phyloP scores from a whole-genome alignment of 768 basidiomycete species.

The Russula earlei region DNA sequence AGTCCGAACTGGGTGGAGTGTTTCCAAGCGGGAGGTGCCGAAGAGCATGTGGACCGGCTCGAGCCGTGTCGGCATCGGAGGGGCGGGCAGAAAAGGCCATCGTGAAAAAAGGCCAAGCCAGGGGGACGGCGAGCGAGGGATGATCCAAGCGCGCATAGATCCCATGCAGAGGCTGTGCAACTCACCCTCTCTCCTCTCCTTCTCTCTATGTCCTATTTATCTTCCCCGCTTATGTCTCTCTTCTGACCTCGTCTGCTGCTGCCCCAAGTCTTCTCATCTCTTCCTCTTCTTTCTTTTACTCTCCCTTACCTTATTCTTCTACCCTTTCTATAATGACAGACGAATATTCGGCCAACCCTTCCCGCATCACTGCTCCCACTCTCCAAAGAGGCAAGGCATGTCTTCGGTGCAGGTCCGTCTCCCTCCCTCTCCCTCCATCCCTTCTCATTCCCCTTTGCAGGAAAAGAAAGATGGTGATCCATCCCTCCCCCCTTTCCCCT shows the following conservation, averaged over 20 bases:
- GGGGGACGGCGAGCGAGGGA: not conserved
- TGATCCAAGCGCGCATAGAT: slow-evolving; percentile 13
- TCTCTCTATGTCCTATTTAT: slow-evolving; percentile 20
- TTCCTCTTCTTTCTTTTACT: slow-evolving; percentile 10
- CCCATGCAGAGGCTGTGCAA: slow-evolving; percentile 8
- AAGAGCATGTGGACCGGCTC: not conserved
- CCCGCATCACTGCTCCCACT: slow-evolving; percentile 16
- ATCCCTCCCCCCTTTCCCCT: too few relatives aligned
- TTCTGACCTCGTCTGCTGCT: slow-evolving; percentile 12
- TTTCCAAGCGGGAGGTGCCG: slow-evolving; percentile 1
- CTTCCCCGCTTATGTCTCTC: slow-evolving; percentile 15
- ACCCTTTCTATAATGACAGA: slow-evolving; percentile 21
- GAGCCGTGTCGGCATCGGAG: slow-evolving; percentile 5
- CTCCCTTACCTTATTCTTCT: slow-evolving; percentile 16
- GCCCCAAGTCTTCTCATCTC: slow-evolving; percentile 9
- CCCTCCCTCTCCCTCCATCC: not conserved
- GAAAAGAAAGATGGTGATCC: slow-evolving; percentile 21
- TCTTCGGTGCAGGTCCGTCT: slow-evolving; percentile 20
- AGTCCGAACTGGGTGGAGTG: slow-evolving; percentile 1
- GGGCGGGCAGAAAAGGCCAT: slow-evolving; percentile 4
- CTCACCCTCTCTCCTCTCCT: not conserved
- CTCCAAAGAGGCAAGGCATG: slow-evolving; percentile 21
- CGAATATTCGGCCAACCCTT: slow-evolving; percentile 10
- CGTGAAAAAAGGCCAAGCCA: slow-evolving; percentile 12
- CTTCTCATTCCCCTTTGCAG: not conserved